A percentile compares a stretch with the other conserved stretches of the same genome.
Evolutionary conservation across 2,329 filamentous ascomycete species (phyloP).

Genomic region (Waltergamsia citrina): DNA sequence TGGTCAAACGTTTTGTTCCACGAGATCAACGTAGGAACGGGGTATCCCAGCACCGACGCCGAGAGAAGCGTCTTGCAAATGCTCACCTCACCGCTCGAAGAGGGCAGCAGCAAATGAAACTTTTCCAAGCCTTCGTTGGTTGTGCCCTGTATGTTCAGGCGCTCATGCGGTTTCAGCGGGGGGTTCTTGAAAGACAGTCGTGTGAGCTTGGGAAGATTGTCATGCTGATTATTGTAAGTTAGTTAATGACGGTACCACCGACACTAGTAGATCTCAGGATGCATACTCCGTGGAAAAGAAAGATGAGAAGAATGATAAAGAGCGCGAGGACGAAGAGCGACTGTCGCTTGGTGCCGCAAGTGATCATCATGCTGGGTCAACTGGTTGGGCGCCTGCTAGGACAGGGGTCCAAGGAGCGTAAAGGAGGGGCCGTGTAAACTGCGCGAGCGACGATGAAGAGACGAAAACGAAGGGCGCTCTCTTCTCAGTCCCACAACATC

Average conservation of each 20-base stretch:
- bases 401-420: too few relatives aligned
- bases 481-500: too few relatives aligned
- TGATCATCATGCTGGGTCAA: background rate
- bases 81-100: conserved; percentile 12
- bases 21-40: conserved; percentile 13
- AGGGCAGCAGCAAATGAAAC: conserved; percentile 16
- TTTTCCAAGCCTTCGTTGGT: conserved; percentile 3
- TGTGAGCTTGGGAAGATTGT: conserved; percentile 1
- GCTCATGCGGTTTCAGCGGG: conserved; percentile 1
- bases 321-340: conserved; percentile 3
- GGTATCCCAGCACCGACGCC: conserved; percentile 16
- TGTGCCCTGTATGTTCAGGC: background rate
- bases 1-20: conserved; percentile 2
- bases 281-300: conserved; percentile 3
- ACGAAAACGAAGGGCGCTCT: too few relatives aligned
- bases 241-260: background rate
- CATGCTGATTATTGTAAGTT: background rate
- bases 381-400: background rate
- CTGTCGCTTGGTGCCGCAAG: conserved; percentile 2
- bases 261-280: too few relatives aligned
- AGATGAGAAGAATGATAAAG: conserved; percentile 2
- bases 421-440: too few relatives aligned
- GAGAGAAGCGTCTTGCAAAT: conserved; percentile 22
- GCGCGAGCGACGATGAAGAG: too few relatives aligned
- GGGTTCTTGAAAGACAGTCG: background rate